Evolutionary conservation across 2,329 filamentous ascomycete species (phyloP), one percentile per base, ranked within the genome.

Genomic region (Onygenales sp.): DNA sequence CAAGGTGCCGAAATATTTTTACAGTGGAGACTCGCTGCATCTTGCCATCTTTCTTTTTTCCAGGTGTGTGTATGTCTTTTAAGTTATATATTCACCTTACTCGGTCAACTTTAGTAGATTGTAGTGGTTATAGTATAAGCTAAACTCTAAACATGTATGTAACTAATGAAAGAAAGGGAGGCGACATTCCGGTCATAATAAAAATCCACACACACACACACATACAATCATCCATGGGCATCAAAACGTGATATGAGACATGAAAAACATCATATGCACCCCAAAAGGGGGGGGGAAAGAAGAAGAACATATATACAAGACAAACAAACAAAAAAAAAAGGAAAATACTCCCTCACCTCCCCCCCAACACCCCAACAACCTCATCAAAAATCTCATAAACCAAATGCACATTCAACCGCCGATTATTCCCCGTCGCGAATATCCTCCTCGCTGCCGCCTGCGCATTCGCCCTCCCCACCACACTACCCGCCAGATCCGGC

Each of bases 381-480:
- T 89, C 86, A 67, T 89, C 86, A 56, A 89, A 67, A 54, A 89
- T 77, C 2, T 83, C 86, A 67, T 86, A 88, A 14, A 80, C 78
- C 47, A 89, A 69, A 67, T 89, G 86, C 47, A 83, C 78, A 68
- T 97, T 96, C 60, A 98, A 75, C 59, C 89, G 79, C 55, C 83
- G 79, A 71, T 97, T 98, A 69, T 98, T 98, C 61, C 97, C 75
- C 45, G 88, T 90, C 8, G 90, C 91, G 74, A 94, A 89, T 47
- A 97, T 82, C 63, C 91, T 86, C 61, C 92, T 81, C 58, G 90
- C 91, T 21, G 93, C 93, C 53, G 86, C 86, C 67, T 94, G 87
- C 13, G 94, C 93, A 73, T 98, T 98, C 43, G 85, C 81, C 63
- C 90, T 81, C 4, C 93, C 93, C 13, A 98, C 94, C 6, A 98